Percentiles rank a stretch among this genome's conserved stretches.
These are phyloP conservation scores for Sisymbrium irio DNA, from an alignment of 345 rosid genomes.

Conservation along the genomic window DNA sequence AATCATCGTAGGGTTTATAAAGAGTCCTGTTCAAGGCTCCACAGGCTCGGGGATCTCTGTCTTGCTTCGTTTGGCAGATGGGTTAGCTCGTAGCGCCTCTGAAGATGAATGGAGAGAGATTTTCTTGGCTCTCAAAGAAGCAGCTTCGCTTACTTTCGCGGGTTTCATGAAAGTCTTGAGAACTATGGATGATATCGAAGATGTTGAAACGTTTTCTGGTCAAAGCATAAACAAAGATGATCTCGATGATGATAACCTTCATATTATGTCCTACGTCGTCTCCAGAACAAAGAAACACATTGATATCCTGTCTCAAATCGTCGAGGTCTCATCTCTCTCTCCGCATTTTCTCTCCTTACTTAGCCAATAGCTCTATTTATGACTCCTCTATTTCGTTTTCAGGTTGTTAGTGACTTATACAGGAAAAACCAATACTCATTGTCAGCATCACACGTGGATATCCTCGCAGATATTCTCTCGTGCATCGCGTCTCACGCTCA, in stretches of 20 bases:
- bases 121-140: conserved; percentile 66
- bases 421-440: conserved; percentile 45
- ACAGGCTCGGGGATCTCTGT: conserved; percentile 76
- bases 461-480: conserved; percentile 55
- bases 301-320: conserved; percentile 61
- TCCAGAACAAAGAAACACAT: conserved; percentile 89
- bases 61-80: conserved; percentile 56
- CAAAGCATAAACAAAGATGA: conserved; percentile 51
- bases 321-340: conserved; percentile 53
- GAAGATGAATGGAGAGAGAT: conserved; percentile 75
- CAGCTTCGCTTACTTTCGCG: conserved; percentile 61
- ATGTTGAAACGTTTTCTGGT: conserved; percentile 59
- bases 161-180: conserved; percentile 73
- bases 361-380: conserved; percentile 3
- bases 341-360: background rate
- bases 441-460: conserved; percentile 44
- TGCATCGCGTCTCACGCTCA: conserved; percentile 69
- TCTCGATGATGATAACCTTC: conserved; percentile 70
- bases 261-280: conserved; percentile 67
- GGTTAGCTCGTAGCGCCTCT: conserved; percentile 55
- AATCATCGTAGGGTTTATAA: conserved; percentile 59
- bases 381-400: conserved; percentile 28
- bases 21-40: conserved; percentile 72
- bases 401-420: conserved; percentile 69
- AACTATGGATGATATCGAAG: conserved; percentile 66